These are phyloP conservation scores for Cordyceps fumosorosea DNA, from an alignment of 2,329 filamentous ascomycete species.

Conservation along the genomic window DNA sequence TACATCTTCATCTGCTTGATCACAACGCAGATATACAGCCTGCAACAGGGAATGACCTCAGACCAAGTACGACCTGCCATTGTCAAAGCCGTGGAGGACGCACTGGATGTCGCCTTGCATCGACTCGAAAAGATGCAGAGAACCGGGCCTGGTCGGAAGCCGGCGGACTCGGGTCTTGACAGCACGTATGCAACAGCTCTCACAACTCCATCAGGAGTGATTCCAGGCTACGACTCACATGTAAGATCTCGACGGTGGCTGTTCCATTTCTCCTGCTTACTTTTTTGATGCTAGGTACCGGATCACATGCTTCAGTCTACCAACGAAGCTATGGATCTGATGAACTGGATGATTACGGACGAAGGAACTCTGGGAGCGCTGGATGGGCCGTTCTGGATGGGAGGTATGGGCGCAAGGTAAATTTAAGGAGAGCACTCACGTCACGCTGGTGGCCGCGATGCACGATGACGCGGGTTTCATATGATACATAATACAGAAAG, in stretches of 20 bases:
- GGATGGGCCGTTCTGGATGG: not conserved
- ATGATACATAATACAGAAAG: not conserved
- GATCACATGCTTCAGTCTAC: not conserved
- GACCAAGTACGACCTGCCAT: not conserved
- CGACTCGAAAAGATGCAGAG: not conserved
- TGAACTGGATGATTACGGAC: constrained; percentile 3
- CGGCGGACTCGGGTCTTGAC: not conserved
- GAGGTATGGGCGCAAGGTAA: not conserved
- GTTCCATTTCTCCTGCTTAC: not conserved
- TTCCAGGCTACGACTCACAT: not conserved
- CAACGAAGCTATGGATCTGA: not conserved
- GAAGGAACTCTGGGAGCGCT: not conserved
- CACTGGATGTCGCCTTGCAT: not conserved
- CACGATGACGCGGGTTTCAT: not conserved
- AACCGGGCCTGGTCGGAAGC: not conserved
- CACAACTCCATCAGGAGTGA: not conserved
- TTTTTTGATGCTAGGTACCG: not conserved
- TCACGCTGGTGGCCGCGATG: not conserved
- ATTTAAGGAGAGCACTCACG: not conserved
- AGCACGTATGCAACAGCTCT: not conserved
- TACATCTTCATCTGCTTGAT: constrained; percentile 31
- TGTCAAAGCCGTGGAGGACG: not conserved
- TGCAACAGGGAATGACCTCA: not conserved
- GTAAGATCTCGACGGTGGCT: not conserved
- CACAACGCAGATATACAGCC: not conserved